phyloP scores from a whole-genome alignment of 2,329 filamentous ascomycete species.

The Paecilomyces variotii region DNA sequence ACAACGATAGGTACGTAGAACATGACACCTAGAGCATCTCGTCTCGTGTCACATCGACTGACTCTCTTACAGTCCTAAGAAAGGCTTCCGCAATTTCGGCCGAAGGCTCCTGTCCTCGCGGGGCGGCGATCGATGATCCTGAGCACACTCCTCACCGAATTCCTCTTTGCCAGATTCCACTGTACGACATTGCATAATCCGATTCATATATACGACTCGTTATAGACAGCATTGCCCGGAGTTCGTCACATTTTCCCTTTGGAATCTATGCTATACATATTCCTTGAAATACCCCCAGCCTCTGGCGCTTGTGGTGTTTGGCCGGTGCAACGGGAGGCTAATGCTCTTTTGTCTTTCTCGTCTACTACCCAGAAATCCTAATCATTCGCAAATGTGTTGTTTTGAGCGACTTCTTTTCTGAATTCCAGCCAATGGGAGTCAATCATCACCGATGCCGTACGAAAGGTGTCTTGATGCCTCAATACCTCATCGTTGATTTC shows the following conservation, averaged over 20 bases:
- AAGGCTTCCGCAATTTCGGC: constrained; percentile 27
- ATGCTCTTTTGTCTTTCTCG: neutral
- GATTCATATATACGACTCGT: neutral
- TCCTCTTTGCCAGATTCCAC: constrained; percentile 4
- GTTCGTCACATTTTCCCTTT: neutral
- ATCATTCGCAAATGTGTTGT: neutral
- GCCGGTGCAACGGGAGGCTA: neutral
- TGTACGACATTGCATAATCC: neutral
- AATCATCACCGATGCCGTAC: neutral
- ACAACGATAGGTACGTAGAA: constrained; percentile 24
- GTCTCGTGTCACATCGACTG: neutral
- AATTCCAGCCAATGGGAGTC: neutral
- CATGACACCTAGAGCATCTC: neutral
- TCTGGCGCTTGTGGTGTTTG: neutral
- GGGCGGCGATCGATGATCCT: constrained; percentile 5
- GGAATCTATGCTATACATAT: neutral
- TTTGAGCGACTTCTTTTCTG: neutral
- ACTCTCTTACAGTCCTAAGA: constrained; percentile 18
- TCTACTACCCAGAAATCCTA: neutral
- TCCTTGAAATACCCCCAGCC: neutral
- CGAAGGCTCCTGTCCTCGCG: constrained; percentile 26
- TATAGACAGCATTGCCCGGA: neutral
- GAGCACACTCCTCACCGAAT: neutral
- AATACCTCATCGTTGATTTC: neutral
- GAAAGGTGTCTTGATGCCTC: neutral